phyloP scores from a whole-genome alignment of 495 filamentous ascomycete genomes.

The Friedmanniomyces endolithicus region DNA sequence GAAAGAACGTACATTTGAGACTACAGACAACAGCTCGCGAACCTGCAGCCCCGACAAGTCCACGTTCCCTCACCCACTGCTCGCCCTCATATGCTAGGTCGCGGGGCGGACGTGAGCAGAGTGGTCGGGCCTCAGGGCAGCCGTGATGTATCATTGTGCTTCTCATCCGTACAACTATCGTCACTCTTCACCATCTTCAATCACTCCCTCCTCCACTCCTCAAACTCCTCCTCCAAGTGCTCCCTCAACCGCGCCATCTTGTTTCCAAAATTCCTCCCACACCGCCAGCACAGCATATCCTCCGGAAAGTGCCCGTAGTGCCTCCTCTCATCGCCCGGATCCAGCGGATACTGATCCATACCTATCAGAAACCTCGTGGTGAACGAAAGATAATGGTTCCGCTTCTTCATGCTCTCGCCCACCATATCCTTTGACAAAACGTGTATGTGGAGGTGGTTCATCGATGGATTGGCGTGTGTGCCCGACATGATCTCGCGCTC shows the following conservation, averaged over 20 bases:
- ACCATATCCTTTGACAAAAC: slow-evolving; percentile 63
- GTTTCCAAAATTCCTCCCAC: slow-evolving; percentile 59
- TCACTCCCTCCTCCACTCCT: slow-evolving; percentile 64
- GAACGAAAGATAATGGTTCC: slow-evolving; percentile 90
- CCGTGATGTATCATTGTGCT: no score
- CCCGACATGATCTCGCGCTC: slow-evolving; percentile 61
- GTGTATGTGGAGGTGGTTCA: slow-evolving; percentile 89
- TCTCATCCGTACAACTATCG: not conserved
- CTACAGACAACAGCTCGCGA: no score
- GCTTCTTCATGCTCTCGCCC: slow-evolving; percentile 57
- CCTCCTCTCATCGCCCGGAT: slow-evolving; percentile 45
- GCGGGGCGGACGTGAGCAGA: not conserved
- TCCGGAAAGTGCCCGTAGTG: slow-evolving; percentile 45
- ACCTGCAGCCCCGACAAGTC: no score
- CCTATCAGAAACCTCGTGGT: slow-evolving; percentile 73
- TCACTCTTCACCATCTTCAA: not conserved
- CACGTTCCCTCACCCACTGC: no score
- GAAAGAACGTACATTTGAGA: no score
- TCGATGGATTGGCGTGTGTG: slow-evolving; percentile 75
- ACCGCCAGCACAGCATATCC: slow-evolving; percentile 76
- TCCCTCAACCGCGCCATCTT: slow-evolving; percentile 59
- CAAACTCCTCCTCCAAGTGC: slow-evolving; percentile 72
- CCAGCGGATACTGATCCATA: slow-evolving; percentile 70
- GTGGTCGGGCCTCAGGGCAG: not conserved
- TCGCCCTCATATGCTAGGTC: no score